Evolutionary conservation across 2,329 filamentous ascomycete species (phyloP).

Genomic region (Bisporella sp.): DNA sequence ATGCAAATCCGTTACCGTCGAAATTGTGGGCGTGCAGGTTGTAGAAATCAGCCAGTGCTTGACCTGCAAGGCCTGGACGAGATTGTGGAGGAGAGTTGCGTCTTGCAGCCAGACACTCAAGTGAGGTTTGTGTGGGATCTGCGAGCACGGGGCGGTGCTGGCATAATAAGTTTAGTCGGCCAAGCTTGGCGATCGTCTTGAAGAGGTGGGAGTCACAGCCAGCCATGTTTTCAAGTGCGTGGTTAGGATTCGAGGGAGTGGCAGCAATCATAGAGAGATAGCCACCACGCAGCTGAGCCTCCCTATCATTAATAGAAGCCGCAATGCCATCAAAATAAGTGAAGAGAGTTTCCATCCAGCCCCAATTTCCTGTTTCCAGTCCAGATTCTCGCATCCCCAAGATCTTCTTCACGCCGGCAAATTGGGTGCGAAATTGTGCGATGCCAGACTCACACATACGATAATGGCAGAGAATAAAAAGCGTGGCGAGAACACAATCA

Average conservation of each 20-base stretch:
- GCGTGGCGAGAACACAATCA: slow-evolving; percentile 81
- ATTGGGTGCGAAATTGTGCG: slow-evolving; percentile 87
- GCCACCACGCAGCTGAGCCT: slow-evolving; percentile 66
- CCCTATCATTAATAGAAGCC: slow-evolving; percentile 84
- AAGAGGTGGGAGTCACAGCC: slow-evolving; percentile 85
- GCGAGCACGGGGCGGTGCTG: slow-evolving; percentile 54
- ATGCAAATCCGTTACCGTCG: slow-evolving; percentile 61
- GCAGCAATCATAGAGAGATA: slow-evolving; percentile 52
- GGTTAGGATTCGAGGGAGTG: slow-evolving; percentile 53
- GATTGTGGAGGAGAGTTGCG: slow-evolving; percentile 20
- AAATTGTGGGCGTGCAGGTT: slow-evolving; percentile 49
- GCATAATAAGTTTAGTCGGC: slow-evolving; percentile 76
- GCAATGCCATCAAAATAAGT: slow-evolving; percentile 94
- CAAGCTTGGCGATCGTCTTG: slow-evolving; percentile 76
- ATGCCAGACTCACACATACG: slow-evolving; percentile 91
- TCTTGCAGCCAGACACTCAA: slow-evolving; percentile 17
- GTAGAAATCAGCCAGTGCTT: slow-evolving; percentile 41
- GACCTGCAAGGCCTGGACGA: slow-evolving; percentile 33
- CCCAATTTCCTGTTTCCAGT: slow-evolving; percentile 57
- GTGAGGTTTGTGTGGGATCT: slow-evolving; percentile 33
- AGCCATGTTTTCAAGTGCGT: slow-evolving; percentile 67
- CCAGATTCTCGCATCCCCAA: slow-evolving; percentile 65
- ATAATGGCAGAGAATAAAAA: slow-evolving; percentile 84
- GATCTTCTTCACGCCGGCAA: slow-evolving; percentile 88
- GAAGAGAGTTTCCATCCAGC: slow-evolving; percentile 90